These are phyloP conservation scores for Stagonosporopsis tanaceti DNA, from an alignment of 2,329 filamentous ascomycete species.

Conservation along the genomic window DNA sequence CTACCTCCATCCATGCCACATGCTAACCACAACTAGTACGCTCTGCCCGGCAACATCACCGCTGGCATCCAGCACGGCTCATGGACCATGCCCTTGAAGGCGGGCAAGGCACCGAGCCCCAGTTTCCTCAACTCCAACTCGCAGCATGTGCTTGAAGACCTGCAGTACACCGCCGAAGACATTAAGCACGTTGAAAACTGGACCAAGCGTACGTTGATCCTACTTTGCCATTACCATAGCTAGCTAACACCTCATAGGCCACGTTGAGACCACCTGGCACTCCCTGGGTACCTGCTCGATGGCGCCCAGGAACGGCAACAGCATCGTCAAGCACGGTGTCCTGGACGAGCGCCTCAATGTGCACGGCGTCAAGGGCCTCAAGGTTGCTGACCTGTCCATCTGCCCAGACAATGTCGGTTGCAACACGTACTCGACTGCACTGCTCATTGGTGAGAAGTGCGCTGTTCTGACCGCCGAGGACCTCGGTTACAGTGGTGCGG, in stretches of 20 bases:
- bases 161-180: constrained; percentile 71
- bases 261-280: constrained; percentile 81
- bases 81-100: constrained; percentile 70
- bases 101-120: constrained; percentile 60
- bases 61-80: constrained; percentile 77
- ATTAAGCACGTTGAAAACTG: constrained; percentile 73
- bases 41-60: constrained; percentile 73
- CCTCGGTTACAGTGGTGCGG: constrained; percentile 74
- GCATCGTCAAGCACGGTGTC: constrained; percentile 81
- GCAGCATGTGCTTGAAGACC: constrained; percentile 66
- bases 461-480: constrained; percentile 76
- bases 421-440: constrained; percentile 70
- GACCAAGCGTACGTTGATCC: constrained; percentile 52
- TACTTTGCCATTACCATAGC: neutral
- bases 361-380: constrained; percentile 77
- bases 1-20: neutral
- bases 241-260: constrained; percentile 45
- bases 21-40: constrained; percentile 60
- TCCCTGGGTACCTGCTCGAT: constrained; percentile 74
- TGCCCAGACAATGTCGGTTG: constrained; percentile 77
- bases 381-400: constrained; percentile 78
- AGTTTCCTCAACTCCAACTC: constrained; percentile 70
- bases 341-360: constrained; percentile 80
- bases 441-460: constrained; percentile 79
- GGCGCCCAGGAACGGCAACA: constrained; percentile 78